Conservation (phyloP, 1,139 yeast genomes). For the Taphrina populina region DNA sequence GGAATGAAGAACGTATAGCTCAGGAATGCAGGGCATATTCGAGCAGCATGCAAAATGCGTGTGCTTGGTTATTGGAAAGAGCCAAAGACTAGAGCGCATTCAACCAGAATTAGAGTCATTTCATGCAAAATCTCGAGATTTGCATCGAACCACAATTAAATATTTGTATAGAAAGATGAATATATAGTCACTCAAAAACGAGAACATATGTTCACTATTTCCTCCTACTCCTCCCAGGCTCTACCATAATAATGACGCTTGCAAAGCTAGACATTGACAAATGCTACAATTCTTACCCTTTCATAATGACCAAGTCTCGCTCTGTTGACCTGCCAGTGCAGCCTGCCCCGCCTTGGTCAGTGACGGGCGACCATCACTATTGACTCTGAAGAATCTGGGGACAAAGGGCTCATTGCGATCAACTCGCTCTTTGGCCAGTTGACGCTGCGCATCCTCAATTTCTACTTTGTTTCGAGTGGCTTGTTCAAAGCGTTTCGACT, state of each 20-base stretch:
- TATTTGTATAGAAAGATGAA: too few species aligned
- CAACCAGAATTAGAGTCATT: too few species aligned
- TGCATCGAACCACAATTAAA: too few species aligned
- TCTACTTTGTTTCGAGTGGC: constrained; percentile 61
- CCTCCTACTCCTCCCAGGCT: too few species aligned
- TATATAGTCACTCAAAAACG: too few species aligned
- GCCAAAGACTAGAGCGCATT: too few species aligned
- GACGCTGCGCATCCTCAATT: constrained; percentile 68
- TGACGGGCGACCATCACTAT: constrained; percentile 31
- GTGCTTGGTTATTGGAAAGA: constrained; percentile 5
- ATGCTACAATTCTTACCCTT: background rate
- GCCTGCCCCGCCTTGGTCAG: constrained; percentile 28
- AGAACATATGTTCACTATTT: too few species aligned
- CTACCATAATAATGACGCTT: too few species aligned
- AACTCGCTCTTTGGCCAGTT: constrained; percentile 58
- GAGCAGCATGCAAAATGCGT: background rate
- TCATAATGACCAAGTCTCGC: constrained; percentile 7
- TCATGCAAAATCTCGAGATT: too few species aligned
- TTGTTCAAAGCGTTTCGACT: constrained; percentile 57
- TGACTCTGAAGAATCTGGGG: constrained; percentile 29
- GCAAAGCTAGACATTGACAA: too few species aligned
- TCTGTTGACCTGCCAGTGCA: constrained; percentile 21
- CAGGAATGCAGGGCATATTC: background rate
- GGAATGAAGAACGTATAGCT: background rate
- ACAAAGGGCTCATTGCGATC: constrained; percentile 43